A percentile compares a stretch with the other conserved stretches of the same genome.
phyloP scores from a whole-genome alignment of 495 filamentous ascomycete species.

The Talaromyces wortmannii region DNA sequence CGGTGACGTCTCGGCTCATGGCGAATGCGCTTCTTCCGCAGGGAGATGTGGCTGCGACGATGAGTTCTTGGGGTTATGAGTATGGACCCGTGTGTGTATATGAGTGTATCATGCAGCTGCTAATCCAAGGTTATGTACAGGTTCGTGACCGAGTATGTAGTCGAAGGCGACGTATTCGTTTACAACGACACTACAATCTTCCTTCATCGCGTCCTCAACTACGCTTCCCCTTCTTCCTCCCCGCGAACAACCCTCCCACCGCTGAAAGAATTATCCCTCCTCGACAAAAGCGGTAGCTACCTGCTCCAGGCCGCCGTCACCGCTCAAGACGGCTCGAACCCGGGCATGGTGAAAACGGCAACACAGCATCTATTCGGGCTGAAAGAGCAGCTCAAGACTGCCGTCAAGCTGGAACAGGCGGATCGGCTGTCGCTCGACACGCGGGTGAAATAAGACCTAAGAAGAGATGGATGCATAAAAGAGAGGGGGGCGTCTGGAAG shows the following conservation, averaged over 20 bases:
- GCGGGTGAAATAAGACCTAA: slow-evolving; percentile 43
- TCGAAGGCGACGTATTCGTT: slow-evolving; percentile 42
- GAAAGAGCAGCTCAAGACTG: slow-evolving; percentile 56
- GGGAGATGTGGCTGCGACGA: slow-evolving; percentile 36
- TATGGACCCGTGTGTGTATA: slow-evolving; percentile 10
- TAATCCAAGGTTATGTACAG: slow-evolving; percentile 18
- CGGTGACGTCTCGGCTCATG: slow-evolving; percentile 41
- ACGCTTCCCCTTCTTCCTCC: slow-evolving; percentile 17
- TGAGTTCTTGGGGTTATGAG: slow-evolving; percentile 48
- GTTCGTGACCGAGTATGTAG: slow-evolving; percentile 39
- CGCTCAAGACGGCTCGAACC: slow-evolving; percentile 43
- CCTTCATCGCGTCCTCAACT: slow-evolving; percentile 39
- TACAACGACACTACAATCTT: slow-evolving; percentile 41
- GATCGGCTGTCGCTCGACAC: slow-evolving; percentile 63
- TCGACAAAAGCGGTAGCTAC: slow-evolving; percentile 43
- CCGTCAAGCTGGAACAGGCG: slow-evolving; percentile 54
- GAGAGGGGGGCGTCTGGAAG: no score
- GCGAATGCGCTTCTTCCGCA: slow-evolving; percentile 34
- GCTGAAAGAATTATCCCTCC: slow-evolving; percentile 24
- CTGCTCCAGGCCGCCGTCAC: slow-evolving; percentile 41
- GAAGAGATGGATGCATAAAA: background rate
- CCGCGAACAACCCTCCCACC: slow-evolving; percentile 26
- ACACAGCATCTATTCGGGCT: slow-evolving; percentile 53
- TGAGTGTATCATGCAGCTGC: slow-evolving; percentile 1
- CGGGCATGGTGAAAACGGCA: slow-evolving; percentile 48